Base-by-base conservation (phyloP, 139 green algal genomes). In the Chlorella sp. region DNA sequence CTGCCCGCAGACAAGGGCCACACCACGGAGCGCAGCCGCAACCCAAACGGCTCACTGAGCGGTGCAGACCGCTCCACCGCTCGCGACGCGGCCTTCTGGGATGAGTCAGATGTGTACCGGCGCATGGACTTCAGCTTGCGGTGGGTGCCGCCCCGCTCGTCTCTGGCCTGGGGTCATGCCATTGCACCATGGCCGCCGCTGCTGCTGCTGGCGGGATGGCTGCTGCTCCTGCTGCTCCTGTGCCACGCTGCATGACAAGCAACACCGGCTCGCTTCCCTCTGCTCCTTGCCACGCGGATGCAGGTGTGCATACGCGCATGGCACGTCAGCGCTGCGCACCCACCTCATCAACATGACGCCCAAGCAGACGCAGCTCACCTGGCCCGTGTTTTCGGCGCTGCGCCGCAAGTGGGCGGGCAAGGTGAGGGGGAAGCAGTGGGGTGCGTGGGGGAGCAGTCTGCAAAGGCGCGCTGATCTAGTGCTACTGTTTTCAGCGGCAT, bases 81-180 rank as follows among this genome's bases (percentile, higher is more conserved):
- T 28, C 62, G 71, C 21, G 93, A 96, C 72, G 88, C 87, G 26
- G 81, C 80, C 26, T 93, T 94, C 57, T 96, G 93, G 93, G 85
- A 93, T 28, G 76, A 82, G 28, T 90, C 91, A 0, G 93, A 96
- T 47, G 90, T 95, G 11, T 86, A 85, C 82, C 83, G 87, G 38
- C 81, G 93, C 11, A 96, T 96, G 93, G 93, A 96, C 32, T 96
- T 96, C 68, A 92, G 89, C 44, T 65, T 96, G 30, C 78, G 81
- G 16, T 95, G 51, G 12, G 51, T 60, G 51, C 51, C 44, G 44
- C 44, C 9, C 7, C 44, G 44, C 44, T 16, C 9, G 7, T 9
- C 44, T 51, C 44, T 9, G 7, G 44, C 44, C 6, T 51, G 44
- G 6, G 44, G 44, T 9, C 44, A 16, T 51, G 44, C 44, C n/a